Conservation (phyloP, 495 filamentous ascomycete species). For the Elaphomyces granulatus region DNA sequence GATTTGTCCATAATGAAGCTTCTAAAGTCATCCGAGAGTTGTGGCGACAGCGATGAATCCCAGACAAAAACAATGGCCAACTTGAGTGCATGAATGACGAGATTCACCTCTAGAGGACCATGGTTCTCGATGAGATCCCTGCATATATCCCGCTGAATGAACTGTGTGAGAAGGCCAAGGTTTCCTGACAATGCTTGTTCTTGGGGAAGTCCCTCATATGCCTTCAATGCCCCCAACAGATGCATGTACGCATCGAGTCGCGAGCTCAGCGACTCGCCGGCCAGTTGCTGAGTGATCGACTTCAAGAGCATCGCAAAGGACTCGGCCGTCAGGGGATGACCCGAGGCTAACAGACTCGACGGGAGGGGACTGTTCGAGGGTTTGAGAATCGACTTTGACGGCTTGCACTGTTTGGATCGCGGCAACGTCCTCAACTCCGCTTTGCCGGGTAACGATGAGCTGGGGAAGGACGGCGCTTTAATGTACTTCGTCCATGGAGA, state of each 20-base stretch:
- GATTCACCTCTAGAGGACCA: constrained; percentile 34
- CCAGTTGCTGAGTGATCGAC: constrained; percentile 64
- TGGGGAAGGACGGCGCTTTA: constrained; percentile 37
- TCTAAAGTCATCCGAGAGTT: constrained; percentile 60
- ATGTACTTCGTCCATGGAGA: constrained; percentile 60
- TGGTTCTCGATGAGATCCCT: constrained; percentile 19
- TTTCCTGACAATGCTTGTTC: constrained; percentile 57
- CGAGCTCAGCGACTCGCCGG: constrained; percentile 47
- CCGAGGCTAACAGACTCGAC: constrained; percentile 18
- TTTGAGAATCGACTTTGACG: constrained; percentile 82
- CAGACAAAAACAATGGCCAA: constrained; percentile 58
- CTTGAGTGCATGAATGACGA: constrained; percentile 63
- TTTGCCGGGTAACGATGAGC: constrained; percentile 29
- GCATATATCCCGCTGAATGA: constrained; percentile 63
- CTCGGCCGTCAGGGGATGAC: constrained; percentile 24
- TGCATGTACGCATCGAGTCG: constrained; percentile 78
- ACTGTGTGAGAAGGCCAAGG: constrained; percentile 56
- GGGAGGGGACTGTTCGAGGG: constrained; percentile 32
- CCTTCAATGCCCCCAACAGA: constrained; percentile 57
- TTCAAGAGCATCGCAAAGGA: constrained; percentile 61
- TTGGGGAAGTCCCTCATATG: constrained; percentile 63
- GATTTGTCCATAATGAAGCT: constrained; percentile 66
- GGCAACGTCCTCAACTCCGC: constrained; percentile 33
- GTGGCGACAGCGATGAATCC: constrained; percentile 45
- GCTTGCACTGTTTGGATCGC: constrained; percentile 49